Percentiles rank a stretch among this genome's conserved stretches.
Conservation (phyloP, 2,329 filamentous ascomycete genomes). For the Magnaporthiopsis incrustans region DNA sequence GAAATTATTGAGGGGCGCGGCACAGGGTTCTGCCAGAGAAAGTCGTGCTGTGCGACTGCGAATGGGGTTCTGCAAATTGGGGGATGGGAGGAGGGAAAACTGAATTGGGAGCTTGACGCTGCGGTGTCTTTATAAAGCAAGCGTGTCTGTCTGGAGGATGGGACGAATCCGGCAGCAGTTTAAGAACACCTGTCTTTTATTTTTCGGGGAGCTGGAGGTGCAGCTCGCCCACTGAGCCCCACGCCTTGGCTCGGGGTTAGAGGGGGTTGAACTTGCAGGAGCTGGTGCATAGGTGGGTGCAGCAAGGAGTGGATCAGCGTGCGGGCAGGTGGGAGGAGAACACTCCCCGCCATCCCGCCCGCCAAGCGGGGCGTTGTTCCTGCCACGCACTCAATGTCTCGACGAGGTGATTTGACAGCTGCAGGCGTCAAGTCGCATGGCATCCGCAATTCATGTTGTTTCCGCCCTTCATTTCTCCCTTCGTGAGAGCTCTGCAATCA, state of each 20-base stretch:
- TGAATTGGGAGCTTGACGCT: constrained; percentile 1
- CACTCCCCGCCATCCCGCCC: constrained; percentile 1
- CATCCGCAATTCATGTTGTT: no score
- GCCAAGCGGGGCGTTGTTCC: background rate
- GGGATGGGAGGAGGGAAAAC: background rate
- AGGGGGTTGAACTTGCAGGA: no score
- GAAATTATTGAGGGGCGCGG: background rate
- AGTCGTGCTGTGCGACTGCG: constrained; percentile 3
- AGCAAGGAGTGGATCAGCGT: no score
- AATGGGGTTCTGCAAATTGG: background rate
- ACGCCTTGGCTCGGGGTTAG: no score
- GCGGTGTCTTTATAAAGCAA: background rate
- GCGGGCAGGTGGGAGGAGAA: background rate
- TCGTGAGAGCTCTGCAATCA: no score
- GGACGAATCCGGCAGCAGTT: constrained; percentile 1
- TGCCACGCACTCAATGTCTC: no score
- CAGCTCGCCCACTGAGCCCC: background rate
- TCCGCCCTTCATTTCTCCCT: no score
- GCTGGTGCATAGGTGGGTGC: no score
- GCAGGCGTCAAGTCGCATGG: no score
- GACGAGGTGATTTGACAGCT: no score
- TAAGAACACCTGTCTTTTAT: constrained; percentile 9
- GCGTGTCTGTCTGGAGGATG: no score
- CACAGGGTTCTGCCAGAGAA: constrained; percentile 1
- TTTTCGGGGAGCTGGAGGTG: constrained; percentile 6